A percentile compares a stretch with the other conserved stretches of the same genome.
These are phyloP conservation scores for Syzygium malaccense DNA, from an alignment of 441 rosid species.

Conservation along the genomic window DNA sequence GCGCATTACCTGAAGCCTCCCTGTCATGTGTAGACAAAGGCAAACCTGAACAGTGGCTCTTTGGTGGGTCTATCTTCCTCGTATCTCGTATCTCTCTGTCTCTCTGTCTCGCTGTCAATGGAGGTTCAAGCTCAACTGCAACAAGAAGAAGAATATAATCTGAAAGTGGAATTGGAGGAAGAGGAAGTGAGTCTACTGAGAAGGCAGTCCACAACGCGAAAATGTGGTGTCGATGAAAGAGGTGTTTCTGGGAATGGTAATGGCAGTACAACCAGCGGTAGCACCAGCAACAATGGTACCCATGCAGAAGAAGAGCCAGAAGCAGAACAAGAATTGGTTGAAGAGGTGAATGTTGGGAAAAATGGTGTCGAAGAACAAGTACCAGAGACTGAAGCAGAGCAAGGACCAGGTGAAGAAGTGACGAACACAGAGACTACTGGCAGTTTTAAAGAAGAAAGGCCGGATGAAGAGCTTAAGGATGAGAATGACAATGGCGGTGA, in stretches of 20 bases:
- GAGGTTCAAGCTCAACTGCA: neutral
- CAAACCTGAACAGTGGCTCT: neutral
- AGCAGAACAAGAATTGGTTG: neutral
- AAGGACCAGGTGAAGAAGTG: neutral
- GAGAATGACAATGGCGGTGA: neutral
- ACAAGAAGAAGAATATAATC: neutral
- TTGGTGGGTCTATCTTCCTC: neutral
- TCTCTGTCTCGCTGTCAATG: neutral
- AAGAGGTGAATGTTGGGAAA: neutral
- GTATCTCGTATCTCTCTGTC: neutral
- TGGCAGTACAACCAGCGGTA: neutral
- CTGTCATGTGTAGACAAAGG: neutral
- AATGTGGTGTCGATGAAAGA: neutral
- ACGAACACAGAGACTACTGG: neutral
- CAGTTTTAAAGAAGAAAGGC: neutral
- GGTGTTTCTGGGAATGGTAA: neutral
- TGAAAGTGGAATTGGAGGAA: neutral
- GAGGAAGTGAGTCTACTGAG: neutral
- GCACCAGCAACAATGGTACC: neutral
- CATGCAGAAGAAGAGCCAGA: neutral
- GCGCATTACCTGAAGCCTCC: neutral
- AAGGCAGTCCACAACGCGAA: neutral
- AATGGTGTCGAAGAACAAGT: neutral
- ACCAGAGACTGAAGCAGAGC: neutral
- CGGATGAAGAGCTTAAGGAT: neutral